A percentile compares a stretch with the other conserved stretches of the same genome.
These are phyloP conservation scores for Passiflora organensis DNA, from an alignment of 345 rosid genomes.

Conservation along the genomic window DNA sequence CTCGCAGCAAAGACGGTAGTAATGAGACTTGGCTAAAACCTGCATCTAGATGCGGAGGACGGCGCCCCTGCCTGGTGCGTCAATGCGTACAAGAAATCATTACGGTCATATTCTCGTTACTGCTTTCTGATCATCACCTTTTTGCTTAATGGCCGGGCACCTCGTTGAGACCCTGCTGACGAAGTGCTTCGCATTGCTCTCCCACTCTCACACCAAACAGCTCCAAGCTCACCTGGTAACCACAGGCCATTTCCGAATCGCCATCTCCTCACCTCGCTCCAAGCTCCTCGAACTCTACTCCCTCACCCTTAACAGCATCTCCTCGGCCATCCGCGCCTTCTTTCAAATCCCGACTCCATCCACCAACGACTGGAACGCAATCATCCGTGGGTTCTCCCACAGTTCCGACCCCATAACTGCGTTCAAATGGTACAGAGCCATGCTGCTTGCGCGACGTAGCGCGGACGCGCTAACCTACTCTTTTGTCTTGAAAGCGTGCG, in stretches of 20 bases:
- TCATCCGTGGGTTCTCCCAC: slow-evolving; percentile 66
- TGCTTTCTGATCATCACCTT: no score
- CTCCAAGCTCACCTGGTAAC: slow-evolving; percentile 62
- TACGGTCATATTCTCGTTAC: no score
- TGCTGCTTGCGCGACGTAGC: slow-evolving; percentile 35
- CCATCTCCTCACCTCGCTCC: slow-evolving; percentile 46
- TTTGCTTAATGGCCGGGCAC: no score
- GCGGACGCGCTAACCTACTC: slow-evolving; percentile 83
- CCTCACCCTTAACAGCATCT: slow-evolving; percentile 50
- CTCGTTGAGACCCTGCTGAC: no score
- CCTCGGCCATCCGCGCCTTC: slow-evolving; percentile 50
- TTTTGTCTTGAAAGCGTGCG: slow-evolving; percentile 74
- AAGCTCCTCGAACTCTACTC: slow-evolving; percentile 72
- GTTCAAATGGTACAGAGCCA: slow-evolving; percentile 50
- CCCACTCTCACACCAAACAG: slow-evolving; percentile 49
- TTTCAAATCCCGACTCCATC: slow-evolving; percentile 43
- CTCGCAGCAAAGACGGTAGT: no score
- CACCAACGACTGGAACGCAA: slow-evolving; percentile 81
- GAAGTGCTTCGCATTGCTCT: slow-evolving; percentile 4
- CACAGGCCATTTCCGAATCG: slow-evolving; percentile 45
- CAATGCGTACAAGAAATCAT: no score
- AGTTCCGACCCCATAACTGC: slow-evolving; percentile 49
- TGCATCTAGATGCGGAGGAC: no score
- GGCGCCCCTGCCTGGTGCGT: no score
- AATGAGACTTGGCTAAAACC: no score